Evolutionary conservation across 176 grass and related monocot genomes (phyloP).

Genomic region (Alopecurus myosuroides): DNA sequence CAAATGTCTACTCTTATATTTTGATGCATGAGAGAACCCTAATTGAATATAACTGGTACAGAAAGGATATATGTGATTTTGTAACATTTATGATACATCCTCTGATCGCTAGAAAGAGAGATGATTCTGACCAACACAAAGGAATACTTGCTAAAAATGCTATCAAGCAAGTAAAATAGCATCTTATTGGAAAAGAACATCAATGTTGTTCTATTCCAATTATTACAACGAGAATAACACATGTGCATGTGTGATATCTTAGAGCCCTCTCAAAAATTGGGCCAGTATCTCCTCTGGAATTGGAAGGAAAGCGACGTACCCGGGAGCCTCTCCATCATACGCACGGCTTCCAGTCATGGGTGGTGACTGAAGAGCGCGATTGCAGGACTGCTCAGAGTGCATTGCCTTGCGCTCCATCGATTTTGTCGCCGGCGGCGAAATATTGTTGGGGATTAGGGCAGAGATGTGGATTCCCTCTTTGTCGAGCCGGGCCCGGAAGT

Average conservation of each 20-base stretch:
- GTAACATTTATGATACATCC: not conserved
- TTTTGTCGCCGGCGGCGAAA: too few relatives aligned
- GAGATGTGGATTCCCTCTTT: too few relatives aligned
- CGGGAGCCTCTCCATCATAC: too few relatives aligned
- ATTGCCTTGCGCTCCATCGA: too few relatives aligned
- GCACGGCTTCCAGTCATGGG: too few relatives aligned
- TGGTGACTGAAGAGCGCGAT: too few relatives aligned
- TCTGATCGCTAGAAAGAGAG: not conserved
- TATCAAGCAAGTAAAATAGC: constrained; percentile 30
- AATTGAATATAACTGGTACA: not conserved
- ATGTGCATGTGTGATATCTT: constrained; percentile 1
- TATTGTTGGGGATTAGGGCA: too few relatives aligned
- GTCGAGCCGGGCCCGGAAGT: too few relatives aligned
- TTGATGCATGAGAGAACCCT: constrained; percentile 10
- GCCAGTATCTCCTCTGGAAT: too few relatives aligned
- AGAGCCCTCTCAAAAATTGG: not conserved
- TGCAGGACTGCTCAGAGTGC: too few relatives aligned
- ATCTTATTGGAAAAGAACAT: constrained; percentile 14
- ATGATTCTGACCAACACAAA: not conserved
- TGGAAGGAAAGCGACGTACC: too few relatives aligned
- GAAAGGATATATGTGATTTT: constrained; percentile 17
- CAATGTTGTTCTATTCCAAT: not conserved
- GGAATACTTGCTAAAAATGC: constrained; percentile 7
- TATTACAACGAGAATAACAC: constrained; percentile 25
- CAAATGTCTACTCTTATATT: not conserved